phyloP scores from a whole-genome alignment of 1,284 basidiomycete genomes.

The Xanthoconium separans region DNA sequence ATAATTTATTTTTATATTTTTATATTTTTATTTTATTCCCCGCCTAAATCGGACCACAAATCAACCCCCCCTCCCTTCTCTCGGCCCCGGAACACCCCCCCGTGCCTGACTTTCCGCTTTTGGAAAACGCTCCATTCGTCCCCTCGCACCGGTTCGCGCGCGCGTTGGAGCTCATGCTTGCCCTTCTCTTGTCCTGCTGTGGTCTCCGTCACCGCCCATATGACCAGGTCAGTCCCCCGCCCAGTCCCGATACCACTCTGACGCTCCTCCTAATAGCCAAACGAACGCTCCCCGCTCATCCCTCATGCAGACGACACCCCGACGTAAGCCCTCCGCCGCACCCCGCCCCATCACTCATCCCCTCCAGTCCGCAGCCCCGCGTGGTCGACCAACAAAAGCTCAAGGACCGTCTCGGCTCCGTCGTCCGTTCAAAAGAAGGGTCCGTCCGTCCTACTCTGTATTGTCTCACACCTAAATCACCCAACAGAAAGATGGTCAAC shows the following conservation, averaged over 20 bases:
- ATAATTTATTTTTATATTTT: conserved; percentile 8
- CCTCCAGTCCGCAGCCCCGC: conserved; percentile 28
- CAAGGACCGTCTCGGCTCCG: conserved; percentile 53
- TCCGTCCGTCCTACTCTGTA: conserved; percentile 31
- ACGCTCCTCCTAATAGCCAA: conserved; percentile 11
- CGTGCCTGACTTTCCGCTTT: conserved; percentile 25
- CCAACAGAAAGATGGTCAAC: conserved; percentile 69
- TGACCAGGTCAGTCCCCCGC: conserved; percentile 14
- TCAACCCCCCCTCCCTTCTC: conserved; percentile 8
- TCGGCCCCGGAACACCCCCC: conserved; percentile 22
- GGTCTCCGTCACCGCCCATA: conserved; percentile 20
- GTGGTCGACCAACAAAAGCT: conserved; percentile 51
- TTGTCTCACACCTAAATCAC: neutral
- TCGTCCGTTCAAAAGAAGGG: conserved; percentile 66
- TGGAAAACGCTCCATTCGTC: neutral
- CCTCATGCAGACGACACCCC: conserved; percentile 29
- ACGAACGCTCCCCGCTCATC: conserved; percentile 31
- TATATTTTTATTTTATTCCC: conserved; percentile 6
- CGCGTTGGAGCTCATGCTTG: conserved; percentile 25
- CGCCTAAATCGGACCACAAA: conserved; percentile 28
- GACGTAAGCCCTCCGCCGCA: conserved; percentile 12
- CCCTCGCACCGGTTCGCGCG: neutral
- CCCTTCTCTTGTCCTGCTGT: conserved; percentile 30
- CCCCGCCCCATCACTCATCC: conserved; percentile 4
- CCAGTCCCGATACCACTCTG: neutral